phyloP scores from a whole-genome alignment of 805 yeast genomes.

The Yamadazyma nakazawae region DNA sequence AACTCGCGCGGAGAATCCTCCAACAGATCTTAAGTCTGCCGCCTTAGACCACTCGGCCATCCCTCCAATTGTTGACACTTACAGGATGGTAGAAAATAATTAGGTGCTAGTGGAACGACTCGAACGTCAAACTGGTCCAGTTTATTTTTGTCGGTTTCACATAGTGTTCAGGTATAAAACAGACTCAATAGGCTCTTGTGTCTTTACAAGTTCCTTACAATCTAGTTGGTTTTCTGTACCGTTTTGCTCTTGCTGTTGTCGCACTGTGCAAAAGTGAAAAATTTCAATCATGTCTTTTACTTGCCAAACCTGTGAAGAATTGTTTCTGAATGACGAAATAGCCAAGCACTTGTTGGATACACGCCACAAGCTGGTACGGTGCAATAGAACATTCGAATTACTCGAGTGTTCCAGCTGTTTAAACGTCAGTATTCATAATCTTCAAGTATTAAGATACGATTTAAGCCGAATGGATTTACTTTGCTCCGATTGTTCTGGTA shows the following conservation, averaged over 20 bases:
- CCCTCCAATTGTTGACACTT: conserved; percentile 34
- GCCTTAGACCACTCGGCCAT: conserved; percentile 54
- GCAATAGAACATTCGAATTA: conserved; percentile 34
- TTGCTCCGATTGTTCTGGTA: conserved; percentile 45
- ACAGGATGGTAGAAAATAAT: too few species aligned
- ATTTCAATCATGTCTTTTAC: conserved; percentile 7
- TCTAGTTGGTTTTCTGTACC: too few species aligned
- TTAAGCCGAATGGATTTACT: conserved; percentile 52
- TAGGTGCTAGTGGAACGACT: too few species aligned
- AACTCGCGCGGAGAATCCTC: conserved; percentile 51
- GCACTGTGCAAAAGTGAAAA: too few species aligned
- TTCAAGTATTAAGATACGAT: conserved; percentile 50
- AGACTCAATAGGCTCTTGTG: too few species aligned
- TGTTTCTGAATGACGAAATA: conserved; percentile 26
- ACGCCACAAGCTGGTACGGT: conserved; percentile 48
- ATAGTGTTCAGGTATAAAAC: too few species aligned
- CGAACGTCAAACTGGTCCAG: too few species aligned
- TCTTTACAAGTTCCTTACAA: too few species aligned
- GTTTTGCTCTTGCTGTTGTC: too few species aligned
- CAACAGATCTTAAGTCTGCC: conserved; percentile 50
- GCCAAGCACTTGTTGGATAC: conserved; percentile 51
- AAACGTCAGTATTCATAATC: conserved; percentile 51
- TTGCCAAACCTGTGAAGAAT: conserved; percentile 12
- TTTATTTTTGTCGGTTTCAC: too few species aligned
- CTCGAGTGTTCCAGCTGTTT: conserved; percentile 56